phyloP scores from a whole-genome alignment of 1,139 yeast genomes.

The Magnusiomyces suaveolens region DNA sequence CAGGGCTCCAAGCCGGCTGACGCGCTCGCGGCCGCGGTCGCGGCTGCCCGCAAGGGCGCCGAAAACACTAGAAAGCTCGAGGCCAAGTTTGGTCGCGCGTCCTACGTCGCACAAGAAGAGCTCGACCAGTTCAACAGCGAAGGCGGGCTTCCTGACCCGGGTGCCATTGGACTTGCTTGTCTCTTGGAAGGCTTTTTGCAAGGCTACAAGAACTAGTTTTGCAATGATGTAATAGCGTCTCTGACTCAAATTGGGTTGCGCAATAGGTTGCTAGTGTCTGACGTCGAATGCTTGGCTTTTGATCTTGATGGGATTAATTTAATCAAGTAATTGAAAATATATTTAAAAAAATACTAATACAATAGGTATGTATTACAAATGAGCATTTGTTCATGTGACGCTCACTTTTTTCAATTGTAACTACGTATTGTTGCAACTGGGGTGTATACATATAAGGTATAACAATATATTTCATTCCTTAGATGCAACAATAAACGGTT shows the following conservation, averaged over 20 bases:
- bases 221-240: not conserved
- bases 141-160: constrained; percentile 76
- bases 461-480: no score
- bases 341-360: no score
- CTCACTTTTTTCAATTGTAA: no score
- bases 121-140: constrained; percentile 34
- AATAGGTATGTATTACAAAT: no score
- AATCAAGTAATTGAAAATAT: no score
- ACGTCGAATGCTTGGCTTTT: no score
- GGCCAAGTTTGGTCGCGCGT: constrained; percentile 90
- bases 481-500: no score
- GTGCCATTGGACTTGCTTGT: constrained; percentile 47
- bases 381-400: no score
- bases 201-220: constrained; percentile 15
- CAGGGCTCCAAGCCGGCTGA: constrained; percentile 27
- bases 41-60: constrained; percentile 69
- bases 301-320: no score
- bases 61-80: constrained; percentile 59
- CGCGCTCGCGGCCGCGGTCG: constrained; percentile 50
- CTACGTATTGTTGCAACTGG: no score
- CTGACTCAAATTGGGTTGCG: not conserved
- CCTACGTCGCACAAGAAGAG: constrained; percentile 66
- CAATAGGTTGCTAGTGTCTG: no score
- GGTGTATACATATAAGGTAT: no score
- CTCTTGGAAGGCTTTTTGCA: constrained; percentile 24